A percentile compares a stretch with the other conserved stretches of the same genome.
Evolutionary conservation across 306 rosid genomes (phyloP).

Genomic region (Canavalia gladiata): DNA sequence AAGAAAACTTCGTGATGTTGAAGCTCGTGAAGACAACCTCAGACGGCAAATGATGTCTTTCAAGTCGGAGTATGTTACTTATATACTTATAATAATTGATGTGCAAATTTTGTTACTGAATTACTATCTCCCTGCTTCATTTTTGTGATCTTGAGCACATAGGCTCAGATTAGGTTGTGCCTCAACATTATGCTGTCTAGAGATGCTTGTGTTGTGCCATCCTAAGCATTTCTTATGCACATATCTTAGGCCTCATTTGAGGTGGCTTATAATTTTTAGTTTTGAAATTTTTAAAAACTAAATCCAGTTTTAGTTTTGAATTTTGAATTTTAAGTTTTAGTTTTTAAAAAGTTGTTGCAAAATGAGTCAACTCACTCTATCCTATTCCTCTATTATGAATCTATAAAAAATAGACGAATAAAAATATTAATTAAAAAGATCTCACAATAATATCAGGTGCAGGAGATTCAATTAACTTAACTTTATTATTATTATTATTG

Average conservation of each 20-base stretch:
- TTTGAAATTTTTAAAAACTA: no score
- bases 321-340: no score
- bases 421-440: no score
- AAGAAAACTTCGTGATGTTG: conserved; percentile 89
- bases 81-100: background rate
- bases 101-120: background rate
- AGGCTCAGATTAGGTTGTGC: background rate
- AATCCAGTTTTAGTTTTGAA: no score
- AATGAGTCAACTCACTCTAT: no score
- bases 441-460: no score
- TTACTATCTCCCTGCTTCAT: conserved; percentile 13
- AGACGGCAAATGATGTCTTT: conserved; percentile 73
- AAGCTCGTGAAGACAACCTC: conserved; percentile 95
- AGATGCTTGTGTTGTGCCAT: background rate
- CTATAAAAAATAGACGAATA: no score
- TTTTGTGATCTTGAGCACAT: conserved; percentile 16
- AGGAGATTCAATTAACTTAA: no score
- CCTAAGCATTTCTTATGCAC: background rate
- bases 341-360: no score
- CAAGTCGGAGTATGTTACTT: conserved; percentile 78
- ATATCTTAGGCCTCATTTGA: background rate
- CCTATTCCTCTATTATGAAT: no score
- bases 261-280: no score
- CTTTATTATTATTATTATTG: no score
- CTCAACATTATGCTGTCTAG: background rate